These are phyloP conservation scores for Thalia dealbata DNA, from an alignment of 176 grass and related monocot genomes.

Conservation along the genomic window DNA sequence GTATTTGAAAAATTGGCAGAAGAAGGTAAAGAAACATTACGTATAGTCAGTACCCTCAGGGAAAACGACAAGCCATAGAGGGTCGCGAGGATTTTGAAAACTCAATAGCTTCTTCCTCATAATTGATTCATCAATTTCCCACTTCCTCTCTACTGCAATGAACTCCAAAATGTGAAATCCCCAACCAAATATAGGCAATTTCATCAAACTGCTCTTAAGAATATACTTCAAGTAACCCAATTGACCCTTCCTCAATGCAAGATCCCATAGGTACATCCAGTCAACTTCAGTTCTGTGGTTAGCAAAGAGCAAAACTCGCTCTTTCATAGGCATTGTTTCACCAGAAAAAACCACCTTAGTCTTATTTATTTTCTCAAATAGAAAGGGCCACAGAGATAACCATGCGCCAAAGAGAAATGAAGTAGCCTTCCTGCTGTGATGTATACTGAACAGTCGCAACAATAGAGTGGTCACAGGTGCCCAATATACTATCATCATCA, in stretches of 20 bases:
- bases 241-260: conserved; percentile 77
- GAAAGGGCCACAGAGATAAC: conserved; percentile 81
- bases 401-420: conserved; percentile 73
- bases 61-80: conserved; percentile 88
- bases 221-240: conserved; percentile 89
- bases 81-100: conserved; percentile 41
- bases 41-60: conserved; percentile 91
- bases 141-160: conserved; percentile 74
- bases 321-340: conserved; percentile 41
- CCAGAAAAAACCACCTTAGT: conserved; percentile 84
- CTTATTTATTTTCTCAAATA: conserved; percentile 92
- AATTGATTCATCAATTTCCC: conserved; percentile 83
- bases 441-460: conserved; percentile 61
- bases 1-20: not conserved
- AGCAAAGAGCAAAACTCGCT: conserved; percentile 65
- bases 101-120: conserved; percentile 44
- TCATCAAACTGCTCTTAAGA: conserved; percentile 96
- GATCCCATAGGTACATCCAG: conserved; percentile 98
- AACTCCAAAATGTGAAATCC: conserved; percentile 89
- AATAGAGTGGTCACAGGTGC: conserved; percentile 47
- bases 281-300: conserved; percentile 96
- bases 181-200: conserved; percentile 82
- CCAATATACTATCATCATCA: conserved; percentile 65
- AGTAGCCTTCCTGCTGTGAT: conserved; percentile 70
- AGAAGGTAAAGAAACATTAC: conserved; percentile 26